phyloP scores from a whole-genome alignment of 2,329 filamentous ascomycete genomes.

The Alternaria consortialis region DNA sequence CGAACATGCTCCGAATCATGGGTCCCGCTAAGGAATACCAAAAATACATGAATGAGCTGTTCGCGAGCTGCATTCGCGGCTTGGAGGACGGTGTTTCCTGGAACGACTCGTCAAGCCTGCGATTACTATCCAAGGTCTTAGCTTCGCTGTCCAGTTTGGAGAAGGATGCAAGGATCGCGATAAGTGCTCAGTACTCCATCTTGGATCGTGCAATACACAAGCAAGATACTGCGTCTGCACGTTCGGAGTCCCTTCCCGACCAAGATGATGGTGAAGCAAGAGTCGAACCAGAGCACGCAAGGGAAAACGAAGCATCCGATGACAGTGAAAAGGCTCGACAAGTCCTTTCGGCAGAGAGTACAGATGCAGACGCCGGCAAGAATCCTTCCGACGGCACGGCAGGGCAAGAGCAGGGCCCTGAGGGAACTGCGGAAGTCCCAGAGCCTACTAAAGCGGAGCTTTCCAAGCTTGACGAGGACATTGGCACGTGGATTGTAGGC shows the following conservation, averaged over 20 bases:
- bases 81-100: constrained; percentile 1
- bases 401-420: neutral
- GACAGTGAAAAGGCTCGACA: neutral
- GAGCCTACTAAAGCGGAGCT: neutral
- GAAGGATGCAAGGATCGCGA: neutral
- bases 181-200: neutral
- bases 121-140: neutral
- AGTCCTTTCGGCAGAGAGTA: neutral
- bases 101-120: constrained; percentile 1
- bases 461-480: neutral
- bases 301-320: neutral
- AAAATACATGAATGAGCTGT: neutral
- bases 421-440: neutral
- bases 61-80: neutral
- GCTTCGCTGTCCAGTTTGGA: neutral
- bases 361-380: neutral
- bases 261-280: neutral
- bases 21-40: neutral
- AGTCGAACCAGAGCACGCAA: neutral
- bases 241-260: neutral
- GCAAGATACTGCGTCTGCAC: neutral
- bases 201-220: neutral
- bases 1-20: constrained; percentile 9
- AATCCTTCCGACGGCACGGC: neutral
- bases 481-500: neutral